Base-by-base conservation (phyloP, 1,139 yeast species). In the Debaryomyces sp. region DNA sequence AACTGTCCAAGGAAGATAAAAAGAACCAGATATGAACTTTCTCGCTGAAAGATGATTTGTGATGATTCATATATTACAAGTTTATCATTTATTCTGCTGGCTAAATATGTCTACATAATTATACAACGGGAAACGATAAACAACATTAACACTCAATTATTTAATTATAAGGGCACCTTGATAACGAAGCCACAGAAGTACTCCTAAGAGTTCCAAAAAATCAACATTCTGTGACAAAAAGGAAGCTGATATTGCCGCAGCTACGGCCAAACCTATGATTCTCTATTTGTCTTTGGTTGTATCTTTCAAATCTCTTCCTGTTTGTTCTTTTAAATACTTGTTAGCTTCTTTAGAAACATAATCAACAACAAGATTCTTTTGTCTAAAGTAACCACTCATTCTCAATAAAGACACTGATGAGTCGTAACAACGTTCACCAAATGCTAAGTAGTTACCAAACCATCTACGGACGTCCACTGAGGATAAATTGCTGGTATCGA, bases 351-450 rank as follows among this genome's bases (percentile, higher is more conserved):
- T 67, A 23, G 64, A 56, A 36, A 72, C 71, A 50, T 64, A 67
- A 54, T 75, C 80, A 43, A 62, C 60, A 41, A 74, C 62, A 58
- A 75, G 61, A 54, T 70, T 73, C 45, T 57, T 66, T 54, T 76
- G 81, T 57, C 68, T 73, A 58, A 77, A 77, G 57, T 76, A 77
- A 5, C 80, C 80, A 35, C 77, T 67, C 55, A 63, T 49, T 50
- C 64, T 69, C 56, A 76, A 70, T 4, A 71, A 26, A 7, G 71
- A 65, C 4, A 75, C 78, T 4, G 73, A 64, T 18, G 64, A 67
- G 54, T 79, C 84, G 55, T 78, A 81, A 53, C 80, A 74, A 42
- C 63, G 59, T 58, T 82, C 87, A 4, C 87, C 87, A 59, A 80
- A 71, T 10, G 73, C 63, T 46, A 82, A 70, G 57, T 81, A 85